Evolutionary conservation across 192 early-diverging fungal species (phyloP).

Genomic region (Gonapodya prolifera): DNA sequence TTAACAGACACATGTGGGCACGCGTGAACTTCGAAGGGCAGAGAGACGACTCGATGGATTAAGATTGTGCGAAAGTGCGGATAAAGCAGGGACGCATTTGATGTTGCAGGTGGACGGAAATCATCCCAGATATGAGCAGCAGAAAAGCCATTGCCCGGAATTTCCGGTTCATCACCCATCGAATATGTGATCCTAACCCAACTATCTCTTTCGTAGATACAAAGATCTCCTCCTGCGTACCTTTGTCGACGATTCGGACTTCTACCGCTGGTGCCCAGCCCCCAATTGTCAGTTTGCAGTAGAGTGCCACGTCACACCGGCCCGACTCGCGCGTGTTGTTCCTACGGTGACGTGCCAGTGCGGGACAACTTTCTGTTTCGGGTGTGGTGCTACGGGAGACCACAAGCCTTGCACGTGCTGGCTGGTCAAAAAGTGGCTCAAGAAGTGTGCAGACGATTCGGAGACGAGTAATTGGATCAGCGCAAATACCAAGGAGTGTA

Average conservation of each 20-base stretch:
- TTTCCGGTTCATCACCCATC: too few relatives aligned
- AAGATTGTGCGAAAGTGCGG: too few relatives aligned
- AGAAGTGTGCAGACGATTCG: slow-evolving; percentile 95
- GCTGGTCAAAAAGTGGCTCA: slow-evolving; percentile 74
- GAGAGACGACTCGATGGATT: too few relatives aligned
- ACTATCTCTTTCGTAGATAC: slow-evolving; percentile 35
- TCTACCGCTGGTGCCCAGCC: slow-evolving; percentile 84
- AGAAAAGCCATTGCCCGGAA: too few relatives aligned
- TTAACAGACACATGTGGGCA: not conserved
- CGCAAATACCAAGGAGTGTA: slow-evolving; percentile 88
- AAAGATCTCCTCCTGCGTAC: slow-evolving; percentile 64
- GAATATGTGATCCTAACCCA: too few relatives aligned
- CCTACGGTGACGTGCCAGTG: slow-evolving; percentile 80
- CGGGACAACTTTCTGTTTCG: slow-evolving; percentile 79
- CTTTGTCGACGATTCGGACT: slow-evolving; percentile 81
- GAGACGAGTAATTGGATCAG: slow-evolving; percentile 98
- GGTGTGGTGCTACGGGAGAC: slow-evolving; percentile 67
- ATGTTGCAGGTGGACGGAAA: too few relatives aligned
- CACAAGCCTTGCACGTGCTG: slow-evolving; percentile 82
- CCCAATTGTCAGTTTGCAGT: slow-evolving; percentile 91
- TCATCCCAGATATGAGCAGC: too few relatives aligned
- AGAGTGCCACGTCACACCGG: slow-evolving; percentile 68
- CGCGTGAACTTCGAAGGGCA: too few relatives aligned
- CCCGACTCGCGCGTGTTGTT: slow-evolving; percentile 54
- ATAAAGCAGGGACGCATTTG: too few relatives aligned